These are phyloP conservation scores for Alternaria solani DNA, from an alignment of 2,329 filamentous ascomycete genomes.

Conservation along the genomic window DNA sequence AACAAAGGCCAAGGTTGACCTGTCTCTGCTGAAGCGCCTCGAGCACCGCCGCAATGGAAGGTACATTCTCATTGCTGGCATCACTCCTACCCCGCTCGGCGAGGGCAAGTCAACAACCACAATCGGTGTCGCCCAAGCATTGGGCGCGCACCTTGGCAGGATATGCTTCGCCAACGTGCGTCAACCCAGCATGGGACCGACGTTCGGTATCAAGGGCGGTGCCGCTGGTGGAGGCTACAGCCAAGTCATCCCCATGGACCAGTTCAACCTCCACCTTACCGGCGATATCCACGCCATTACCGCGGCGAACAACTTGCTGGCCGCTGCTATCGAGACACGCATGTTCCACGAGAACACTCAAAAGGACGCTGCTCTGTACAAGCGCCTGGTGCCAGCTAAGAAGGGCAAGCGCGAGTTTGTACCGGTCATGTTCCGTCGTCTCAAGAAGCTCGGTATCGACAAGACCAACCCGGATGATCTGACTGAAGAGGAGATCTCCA, in stretches of 20 bases:
- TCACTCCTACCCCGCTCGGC: slow-evolving; percentile 93
- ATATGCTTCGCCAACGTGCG: slow-evolving; percentile 96
- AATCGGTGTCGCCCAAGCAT: slow-evolving; percentile 90
- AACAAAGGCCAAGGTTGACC: slow-evolving; percentile 94
- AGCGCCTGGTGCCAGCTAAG: slow-evolving; percentile 85
- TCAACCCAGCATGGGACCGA: slow-evolving; percentile 95
- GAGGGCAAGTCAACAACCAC: slow-evolving; percentile 99
- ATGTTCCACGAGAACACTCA: slow-evolving; percentile 99
- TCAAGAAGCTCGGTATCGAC: slow-evolving; percentile 94
- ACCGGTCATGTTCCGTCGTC: slow-evolving; percentile 87
- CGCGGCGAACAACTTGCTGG: slow-evolving; percentile 94
- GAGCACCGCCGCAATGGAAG: slow-evolving; percentile 87
- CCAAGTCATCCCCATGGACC: slow-evolving; percentile 99
- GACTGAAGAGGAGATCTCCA: slow-evolving; percentile 84
- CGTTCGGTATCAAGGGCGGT: slow-evolving; percentile 98
- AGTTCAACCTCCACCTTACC: slow-evolving; percentile 97
- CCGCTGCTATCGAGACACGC: slow-evolving; percentile 94
- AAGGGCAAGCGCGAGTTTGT: slow-evolving; percentile 88
- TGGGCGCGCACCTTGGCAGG: slow-evolving; percentile 86
- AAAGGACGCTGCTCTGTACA: slow-evolving; percentile 87
- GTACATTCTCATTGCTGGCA: slow-evolving; percentile 93
- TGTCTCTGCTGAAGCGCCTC: slow-evolving; percentile 81
- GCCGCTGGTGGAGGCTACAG: slow-evolving; percentile 97
- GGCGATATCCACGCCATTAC: slow-evolving; percentile 98
- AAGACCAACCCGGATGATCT: slow-evolving; percentile 94